These are phyloP conservation scores for Cladosporium sp. DNA, from an alignment of 2,329 filamentous ascomycete genomes.

Conservation along the genomic window DNA sequence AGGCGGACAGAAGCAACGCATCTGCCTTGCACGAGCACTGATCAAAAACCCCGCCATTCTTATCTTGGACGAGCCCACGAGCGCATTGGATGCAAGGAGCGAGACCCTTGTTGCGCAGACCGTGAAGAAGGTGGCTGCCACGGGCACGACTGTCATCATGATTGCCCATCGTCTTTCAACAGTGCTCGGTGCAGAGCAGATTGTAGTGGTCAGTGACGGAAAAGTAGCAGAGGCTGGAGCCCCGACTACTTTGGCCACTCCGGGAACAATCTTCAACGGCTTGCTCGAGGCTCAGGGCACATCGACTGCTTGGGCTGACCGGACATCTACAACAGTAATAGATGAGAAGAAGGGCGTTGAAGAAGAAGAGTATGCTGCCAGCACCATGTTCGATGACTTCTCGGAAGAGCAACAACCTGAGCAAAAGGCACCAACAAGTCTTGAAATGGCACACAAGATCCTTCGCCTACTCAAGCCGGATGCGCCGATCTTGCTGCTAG, in stretches of 20 bases:
- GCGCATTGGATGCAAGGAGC: constrained; percentile 41
- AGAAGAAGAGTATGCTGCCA: constrained; percentile 3
- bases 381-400: constrained; percentile 1
- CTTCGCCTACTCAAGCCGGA: constrained; percentile 30
- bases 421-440: constrained; percentile 4
- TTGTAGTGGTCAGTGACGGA: constrained; percentile 69
- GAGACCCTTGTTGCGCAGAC: constrained; percentile 41
- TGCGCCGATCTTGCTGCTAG: constrained; percentile 35
- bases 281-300: constrained; percentile 23
- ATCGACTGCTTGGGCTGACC: not conserved
- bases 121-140: constrained; percentile 37
- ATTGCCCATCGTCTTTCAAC: constrained; percentile 75
- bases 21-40: constrained; percentile 44
- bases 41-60: constrained; percentile 42
- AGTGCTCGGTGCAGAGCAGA: constrained; percentile 73
- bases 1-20: constrained; percentile 43
- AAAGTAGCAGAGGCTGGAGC: constrained; percentile 58
- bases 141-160: constrained; percentile 59
- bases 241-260: constrained; percentile 52
- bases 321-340: not conserved
- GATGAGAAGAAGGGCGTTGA: constrained; percentile 2
- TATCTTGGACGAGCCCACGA: constrained; percentile 45
- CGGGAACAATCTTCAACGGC: constrained; percentile 24
- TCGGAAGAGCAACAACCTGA: constrained; percentile 1
- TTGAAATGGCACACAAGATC: constrained; percentile 6